Base-by-base conservation (phyloP, 2,329 filamentous ascomycete species). In the Hymenoscyphus repandus region DNA sequence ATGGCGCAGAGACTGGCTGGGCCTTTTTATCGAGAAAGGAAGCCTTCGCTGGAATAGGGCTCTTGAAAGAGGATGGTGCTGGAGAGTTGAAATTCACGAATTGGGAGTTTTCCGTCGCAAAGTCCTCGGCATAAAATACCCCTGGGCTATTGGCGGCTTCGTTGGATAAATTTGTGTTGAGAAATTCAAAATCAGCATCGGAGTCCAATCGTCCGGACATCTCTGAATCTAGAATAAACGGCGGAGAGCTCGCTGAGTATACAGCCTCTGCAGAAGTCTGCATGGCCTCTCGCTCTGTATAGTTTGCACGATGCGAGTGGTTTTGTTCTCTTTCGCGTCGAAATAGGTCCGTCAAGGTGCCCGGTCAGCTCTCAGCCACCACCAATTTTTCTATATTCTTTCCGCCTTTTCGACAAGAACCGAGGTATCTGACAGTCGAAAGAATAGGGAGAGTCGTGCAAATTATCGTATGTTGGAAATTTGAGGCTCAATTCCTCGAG, bases 111-210 rank as follows among this genome's bases (percentile, higher is more conserved):
- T 60, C 59, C 12, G 52, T 54, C 27, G 58, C 41, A 32, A 64
- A 56, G 20, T 66, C 60, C 30, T 67, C 62, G 17, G 50, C 56
- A 12, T 65, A 47, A 33, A 69, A 63, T 3, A 65, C 58, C 36
- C 66, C 61, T 9, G 65, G 59, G 44, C 60, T 63, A 15, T 55
- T 62, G 13, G 63, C 59, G 22, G 62, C 61, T 45, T 65, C 59
- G 34, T 64, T 51, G 40, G 57, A 52, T 31, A 31, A 31, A 37
- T 66, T 65, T 34, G 61, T 59, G 51, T 69, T 65, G 54, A 70
- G 67, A 40, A 70, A 67, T 47, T 70, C 68, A 47, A 70, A 66
- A 49, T 69, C 68, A 40, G 60, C 59, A 47, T 67, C 65, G 37
- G 61, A 58, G 27, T 66, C 59, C 41, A 60, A 45, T 51, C 55